Percentiles rank a stretch among this genome's conserved stretches.
phyloP scores from a whole-genome alignment of 2,329 filamentous ascomycete genomes.

The Lecanicillium sp. region DNA sequence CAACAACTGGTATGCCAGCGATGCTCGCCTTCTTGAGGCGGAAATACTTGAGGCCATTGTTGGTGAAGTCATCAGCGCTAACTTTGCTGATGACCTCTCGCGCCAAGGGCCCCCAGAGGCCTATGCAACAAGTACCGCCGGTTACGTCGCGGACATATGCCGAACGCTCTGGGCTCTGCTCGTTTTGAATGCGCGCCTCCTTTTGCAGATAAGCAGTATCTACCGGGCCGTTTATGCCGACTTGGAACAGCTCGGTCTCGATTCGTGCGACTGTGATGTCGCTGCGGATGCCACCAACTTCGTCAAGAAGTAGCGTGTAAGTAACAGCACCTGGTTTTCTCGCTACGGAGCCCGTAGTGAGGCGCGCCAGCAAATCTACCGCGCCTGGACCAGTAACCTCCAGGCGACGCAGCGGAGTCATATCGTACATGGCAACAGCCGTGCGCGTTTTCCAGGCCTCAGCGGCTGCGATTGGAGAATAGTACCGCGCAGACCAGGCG shows the following conservation, averaged over 20 bases:
- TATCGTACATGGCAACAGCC: slow-evolving; percentile 56
- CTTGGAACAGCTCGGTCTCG: slow-evolving; percentile 43
- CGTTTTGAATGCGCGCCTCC: slow-evolving; percentile 44
- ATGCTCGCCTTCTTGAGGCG: slow-evolving; percentile 43
- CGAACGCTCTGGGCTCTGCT: slow-evolving; percentile 33
- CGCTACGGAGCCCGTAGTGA: slow-evolving; percentile 45
- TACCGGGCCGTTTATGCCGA: slow-evolving; percentile 49
- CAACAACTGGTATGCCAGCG: slow-evolving; percentile 49
- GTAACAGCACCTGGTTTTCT: slow-evolving; percentile 44
- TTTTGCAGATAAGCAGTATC: slow-evolving; percentile 49
- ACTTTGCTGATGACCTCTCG: slow-evolving; percentile 43
- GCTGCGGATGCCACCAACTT: slow-evolving; percentile 46
- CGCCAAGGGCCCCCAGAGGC: slow-evolving; percentile 55
- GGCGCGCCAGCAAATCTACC: slow-evolving; percentile 44
- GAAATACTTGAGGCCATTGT: slow-evolving; percentile 43
- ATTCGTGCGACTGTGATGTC: slow-evolving; percentile 53
- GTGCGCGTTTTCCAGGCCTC: slow-evolving; percentile 62
- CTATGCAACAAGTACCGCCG: slow-evolving; percentile 53
- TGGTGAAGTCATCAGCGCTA: slow-evolving; percentile 39
- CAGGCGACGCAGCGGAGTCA: slow-evolving; percentile 54
- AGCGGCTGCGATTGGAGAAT: slow-evolving; percentile 52
- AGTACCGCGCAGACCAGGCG: slow-evolving; percentile 50
- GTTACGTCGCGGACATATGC: slow-evolving; percentile 54
- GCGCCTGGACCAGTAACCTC: slow-evolving; percentile 54
- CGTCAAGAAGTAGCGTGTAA: slow-evolving; percentile 51